These are phyloP conservation scores for Raffaelea deltoideospora DNA, from an alignment of 2,329 filamentous ascomycete species.

Conservation along the genomic window DNA sequence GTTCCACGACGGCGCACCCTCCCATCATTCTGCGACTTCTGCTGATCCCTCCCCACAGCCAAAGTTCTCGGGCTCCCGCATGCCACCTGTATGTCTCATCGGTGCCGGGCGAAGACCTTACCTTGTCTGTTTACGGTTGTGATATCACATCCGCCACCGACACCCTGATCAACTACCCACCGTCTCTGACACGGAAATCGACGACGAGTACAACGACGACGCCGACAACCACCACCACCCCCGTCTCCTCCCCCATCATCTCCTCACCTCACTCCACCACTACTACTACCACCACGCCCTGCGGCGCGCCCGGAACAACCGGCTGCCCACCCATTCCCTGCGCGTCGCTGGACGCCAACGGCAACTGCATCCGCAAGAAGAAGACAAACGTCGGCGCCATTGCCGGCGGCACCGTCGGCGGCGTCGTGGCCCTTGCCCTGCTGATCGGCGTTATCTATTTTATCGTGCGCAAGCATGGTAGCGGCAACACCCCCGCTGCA, in stretches of 20 bases:
- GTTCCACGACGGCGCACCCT: too few species aligned
- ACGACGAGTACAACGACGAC: not conserved
- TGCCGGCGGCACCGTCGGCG: conserved; percentile 18
- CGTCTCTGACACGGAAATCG: not conserved
- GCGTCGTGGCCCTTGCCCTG: conserved; percentile 14
- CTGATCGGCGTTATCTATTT: conserved; percentile 12
- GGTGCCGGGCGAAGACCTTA: too few species aligned
- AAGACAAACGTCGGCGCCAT: conserved; percentile 13
- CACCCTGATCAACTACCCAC: not conserved
- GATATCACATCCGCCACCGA: not conserved
- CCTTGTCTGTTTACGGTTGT: not conserved
- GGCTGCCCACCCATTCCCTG: not conserved
- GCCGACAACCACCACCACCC: not conserved
- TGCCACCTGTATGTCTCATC: too few species aligned
- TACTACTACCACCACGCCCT: not conserved
- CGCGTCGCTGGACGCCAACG: too few species aligned
- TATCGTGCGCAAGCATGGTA: conserved; percentile 15
- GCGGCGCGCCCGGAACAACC: not conserved
- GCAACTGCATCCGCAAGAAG: too few species aligned
- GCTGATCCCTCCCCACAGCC: not conserved
- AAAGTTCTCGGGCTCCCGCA: too few species aligned
- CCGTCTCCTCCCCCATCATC: not conserved
- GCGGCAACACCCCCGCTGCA: too few species aligned
- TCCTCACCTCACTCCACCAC: not conserved
- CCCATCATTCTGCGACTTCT: not conserved